Base-by-base conservation (phyloP, 2,329 filamentous ascomycete genomes). In the Cryoendolithus antarcticus region DNA sequence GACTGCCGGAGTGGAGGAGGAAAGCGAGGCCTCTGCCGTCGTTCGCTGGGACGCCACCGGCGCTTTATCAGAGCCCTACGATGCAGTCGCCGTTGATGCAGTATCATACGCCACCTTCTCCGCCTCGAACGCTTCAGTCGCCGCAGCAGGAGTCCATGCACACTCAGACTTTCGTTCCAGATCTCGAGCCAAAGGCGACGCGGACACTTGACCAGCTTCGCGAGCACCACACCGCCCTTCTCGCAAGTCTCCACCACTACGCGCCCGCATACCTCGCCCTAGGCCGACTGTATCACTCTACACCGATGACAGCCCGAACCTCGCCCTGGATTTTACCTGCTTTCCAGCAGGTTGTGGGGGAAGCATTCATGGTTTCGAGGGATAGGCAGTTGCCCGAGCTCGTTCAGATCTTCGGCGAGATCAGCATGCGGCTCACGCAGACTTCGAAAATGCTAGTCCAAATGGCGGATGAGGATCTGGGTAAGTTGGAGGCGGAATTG, bases 341-440 rank as follows among this genome's bases (percentile, higher is more conserved):
- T 30, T 15, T 40, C 33, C 34, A 30, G 6, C 9, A 6, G 19
- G 33, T 10, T 9, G 29, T 24, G 11, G 21, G 10, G 29, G n/a
- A 28, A 15, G 38, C 38, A 4, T 10, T 40, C 13, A 36, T 24
- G 9, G 15, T 24, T 7, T 32, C 33, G 19, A 4, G 8, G 33
- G 27, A 29, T 21, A 29, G 33, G 10, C 38, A 40, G 29, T 24
- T 40, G 7, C 38, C 38, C 6, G 38, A 40, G 10, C 11, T 40
- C 19, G 34, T 40, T 11, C 13, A 32, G 29, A 28, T 40, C 9
- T 36, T 40, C 33, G 21, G 15, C 34, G 30, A 32, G 13, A 15
- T 38, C 9, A 34, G 33, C 30, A 30, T 24, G 9, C 38, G 38
- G 9, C 38, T 40, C 2, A 15, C 19, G 21, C 19, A 36, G 11